Conservation (phyloP, 768 basidiomycete species). For the Termitomyces titanicus region DNA sequence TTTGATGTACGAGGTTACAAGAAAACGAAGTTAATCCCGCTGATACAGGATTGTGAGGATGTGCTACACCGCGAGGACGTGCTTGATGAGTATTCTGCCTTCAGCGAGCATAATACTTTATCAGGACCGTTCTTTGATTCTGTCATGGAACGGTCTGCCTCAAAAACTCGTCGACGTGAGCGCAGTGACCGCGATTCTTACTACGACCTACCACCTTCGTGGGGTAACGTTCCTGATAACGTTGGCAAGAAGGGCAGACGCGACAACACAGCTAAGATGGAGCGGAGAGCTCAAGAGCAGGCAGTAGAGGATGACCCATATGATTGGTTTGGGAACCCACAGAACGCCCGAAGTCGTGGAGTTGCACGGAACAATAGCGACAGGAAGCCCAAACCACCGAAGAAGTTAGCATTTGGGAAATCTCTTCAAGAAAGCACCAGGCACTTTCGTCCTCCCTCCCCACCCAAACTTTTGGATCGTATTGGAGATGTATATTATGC, state of each 20-base stretch:
- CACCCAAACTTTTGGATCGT: slow-evolving; percentile 30
- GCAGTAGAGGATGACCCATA: slow-evolving; percentile 49
- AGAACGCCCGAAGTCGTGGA: slow-evolving; percentile 12
- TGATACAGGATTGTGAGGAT: slow-evolving; percentile 56
- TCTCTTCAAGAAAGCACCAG: slow-evolving; percentile 25
- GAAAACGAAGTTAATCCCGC: background rate
- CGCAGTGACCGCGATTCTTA: slow-evolving; percentile 42
- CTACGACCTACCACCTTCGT: slow-evolving; percentile 37
- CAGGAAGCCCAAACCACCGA: slow-evolving; percentile 15
- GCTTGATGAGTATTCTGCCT: slow-evolving; percentile 60
- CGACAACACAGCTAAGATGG: slow-evolving; percentile 56
- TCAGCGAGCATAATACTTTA: slow-evolving; percentile 56
- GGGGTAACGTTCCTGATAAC: slow-evolving; percentile 48
- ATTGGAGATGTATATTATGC: slow-evolving; percentile 13
- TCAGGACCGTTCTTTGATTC: slow-evolving; percentile 66
- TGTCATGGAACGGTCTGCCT: slow-evolving; percentile 22
- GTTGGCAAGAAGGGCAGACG: slow-evolving; percentile 65
- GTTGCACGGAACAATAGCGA: slow-evolving; percentile 4
- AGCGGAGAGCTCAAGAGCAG: slow-evolving; percentile 41
- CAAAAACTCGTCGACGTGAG: slow-evolving; percentile 26
- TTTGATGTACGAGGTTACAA: slow-evolving; percentile 7
- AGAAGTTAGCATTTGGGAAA: slow-evolving; percentile 34
- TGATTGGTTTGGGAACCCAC: slow-evolving; percentile 60
- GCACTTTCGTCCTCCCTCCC: slow-evolving; percentile 18
- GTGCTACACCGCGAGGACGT: slow-evolving; percentile 33